Conservation (phyloP, 2,329 filamentous ascomycete genomes). For the Ophiostoma sp. region DNA sequence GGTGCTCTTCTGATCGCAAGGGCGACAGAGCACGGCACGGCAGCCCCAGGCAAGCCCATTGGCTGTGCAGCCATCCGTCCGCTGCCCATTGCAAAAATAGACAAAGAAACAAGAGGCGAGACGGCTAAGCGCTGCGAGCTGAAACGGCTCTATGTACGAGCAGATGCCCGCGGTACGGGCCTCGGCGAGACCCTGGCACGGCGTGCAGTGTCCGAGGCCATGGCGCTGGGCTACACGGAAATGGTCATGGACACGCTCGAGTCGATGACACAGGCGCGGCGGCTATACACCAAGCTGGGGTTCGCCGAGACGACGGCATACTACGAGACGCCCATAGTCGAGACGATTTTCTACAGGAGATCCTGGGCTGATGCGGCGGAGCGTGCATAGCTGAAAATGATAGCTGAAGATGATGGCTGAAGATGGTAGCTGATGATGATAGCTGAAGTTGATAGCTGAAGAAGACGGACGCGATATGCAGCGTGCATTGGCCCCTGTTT, state of each 20-base stretch:
- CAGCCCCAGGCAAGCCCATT: neutral
- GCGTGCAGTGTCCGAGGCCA: constrained; percentile 14
- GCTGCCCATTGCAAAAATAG: constrained; percentile 4
- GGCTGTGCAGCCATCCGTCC: constrained; percentile 24
- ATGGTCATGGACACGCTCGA: constrained; percentile 25
- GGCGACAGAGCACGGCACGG: neutral
- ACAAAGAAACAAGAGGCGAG: no score
- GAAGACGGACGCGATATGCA: no score
- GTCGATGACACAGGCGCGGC: constrained; percentile 32
- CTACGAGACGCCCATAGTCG: constrained; percentile 23
- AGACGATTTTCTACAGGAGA: constrained; percentile 21
- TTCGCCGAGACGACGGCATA: constrained; percentile 32
- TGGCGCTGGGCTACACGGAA: constrained; percentile 17
- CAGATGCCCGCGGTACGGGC: constrained; percentile 23
- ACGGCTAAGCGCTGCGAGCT: constrained; percentile 22
- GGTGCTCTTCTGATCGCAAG: constrained; percentile 22
- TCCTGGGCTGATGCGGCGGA: no score
- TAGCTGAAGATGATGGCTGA: no score
- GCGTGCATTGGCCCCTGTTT: neutral
- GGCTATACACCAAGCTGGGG: constrained; percentile 43
- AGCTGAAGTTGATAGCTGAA: no score
- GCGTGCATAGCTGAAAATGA: neutral
- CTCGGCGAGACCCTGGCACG: constrained; percentile 21
- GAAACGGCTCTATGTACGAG: constrained; percentile 24
- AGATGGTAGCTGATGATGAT: no score